Percentiles rank a stretch among this genome's conserved stretches.
Evolutionary conservation across 2,329 filamentous ascomycete genomes (phyloP).

Genomic region (Apiospora saccharicola): DNA sequence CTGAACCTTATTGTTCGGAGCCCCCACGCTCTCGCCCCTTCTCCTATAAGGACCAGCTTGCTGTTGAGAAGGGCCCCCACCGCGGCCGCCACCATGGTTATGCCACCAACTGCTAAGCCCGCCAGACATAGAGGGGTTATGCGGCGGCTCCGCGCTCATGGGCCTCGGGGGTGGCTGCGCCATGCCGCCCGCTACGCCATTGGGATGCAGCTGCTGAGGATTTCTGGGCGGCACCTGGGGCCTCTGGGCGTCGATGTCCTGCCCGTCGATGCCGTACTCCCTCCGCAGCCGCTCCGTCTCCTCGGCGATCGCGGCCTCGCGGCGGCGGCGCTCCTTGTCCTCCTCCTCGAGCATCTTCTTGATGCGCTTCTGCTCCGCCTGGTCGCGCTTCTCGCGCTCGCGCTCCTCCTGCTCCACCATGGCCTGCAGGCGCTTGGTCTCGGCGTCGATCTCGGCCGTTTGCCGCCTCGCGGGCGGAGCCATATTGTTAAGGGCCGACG

Average conservation of each 20-base stretch:
- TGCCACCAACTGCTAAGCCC: slow-evolving; percentile 43
- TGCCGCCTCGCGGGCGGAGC: slow-evolving; percentile 27
- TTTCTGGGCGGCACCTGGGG: slow-evolving; percentile 45
- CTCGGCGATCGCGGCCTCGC: slow-evolving; percentile 69
- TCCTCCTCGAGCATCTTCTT: slow-evolving; percentile 69
- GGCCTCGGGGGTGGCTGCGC: slow-evolving; percentile 51
- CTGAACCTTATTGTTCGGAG: slow-evolving; percentile 51
- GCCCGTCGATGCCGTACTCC: slow-evolving; percentile 68
- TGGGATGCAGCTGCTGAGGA: slow-evolving; percentile 39
- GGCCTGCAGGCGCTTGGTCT: slow-evolving; percentile 75
- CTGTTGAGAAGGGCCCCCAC: slow-evolving; percentile 44
- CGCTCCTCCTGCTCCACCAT: slow-evolving; percentile 61
- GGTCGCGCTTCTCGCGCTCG: slow-evolving; percentile 64
- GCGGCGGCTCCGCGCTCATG: slow-evolving; percentile 53
- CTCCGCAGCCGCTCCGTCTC: slow-evolving; percentile 84
- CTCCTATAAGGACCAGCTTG: slow-evolving; percentile 50
- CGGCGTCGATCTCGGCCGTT: slow-evolving; percentile 67
- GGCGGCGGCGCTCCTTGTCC: slow-evolving; percentile 67
- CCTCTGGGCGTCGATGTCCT: slow-evolving; percentile 43
- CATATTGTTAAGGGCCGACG: slow-evolving; percentile 33
- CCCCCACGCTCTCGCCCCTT: slow-evolving; percentile 43
- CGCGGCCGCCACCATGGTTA: slow-evolving; percentile 29
- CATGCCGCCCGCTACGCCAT: slow-evolving; percentile 26
- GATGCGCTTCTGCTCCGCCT: slow-evolving; percentile 63
- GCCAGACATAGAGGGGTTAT: slow-evolving; percentile 22